Evolutionary conservation across 2,329 filamentous ascomycete genomes (phyloP), one percentile per base, ranked within the genome.

Genomic region (Exophiala calicioides): DNA sequence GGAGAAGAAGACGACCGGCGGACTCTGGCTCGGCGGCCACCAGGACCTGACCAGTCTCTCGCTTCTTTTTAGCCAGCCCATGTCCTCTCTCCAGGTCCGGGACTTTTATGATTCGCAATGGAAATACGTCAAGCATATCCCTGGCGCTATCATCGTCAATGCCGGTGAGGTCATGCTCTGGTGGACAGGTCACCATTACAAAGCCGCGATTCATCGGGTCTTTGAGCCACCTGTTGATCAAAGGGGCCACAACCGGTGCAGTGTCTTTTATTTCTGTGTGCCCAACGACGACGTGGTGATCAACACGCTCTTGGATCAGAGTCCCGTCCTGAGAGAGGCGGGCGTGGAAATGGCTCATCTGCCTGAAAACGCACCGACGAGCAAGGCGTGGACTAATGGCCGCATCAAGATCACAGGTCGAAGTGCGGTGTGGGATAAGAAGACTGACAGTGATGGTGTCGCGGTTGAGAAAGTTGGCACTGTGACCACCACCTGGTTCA

Each of bases 21-120:
- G 65, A 15, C 64, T 78, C 0, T 75, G 75, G 53, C 66, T 68
- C 0, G 65, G 65, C 0, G 78, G 78, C 0, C 78, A 82, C 55
- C 81, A 78, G 0, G 79, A 82, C 50, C 62, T 81, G 0, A 78
- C 78, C 0, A 75, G 74, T 0, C 67, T 81, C 0, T 81, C 79
- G 0, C 64, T 82, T 3, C 68, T 82, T 0, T 81, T 82, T 66
- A 68, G 78, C 0, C 79, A 82, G 50, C 79, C 79, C 0, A 74
- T 82, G 1, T 76, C 78, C 0, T 78, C 73, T 0, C 66, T 82
- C 1, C 79, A 82, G 55, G 77, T 82, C 19, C 72, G 75, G 1
- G 31, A 44, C 13, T 69, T 71, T n/a, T 63, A 69, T 0, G 66
- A 71, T 0, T 69, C 68, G 1, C 48, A 72, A 2, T 79, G 76